Conservation (phyloP, 352 stramenopile species). For the Globisporangium parvum region DNA sequence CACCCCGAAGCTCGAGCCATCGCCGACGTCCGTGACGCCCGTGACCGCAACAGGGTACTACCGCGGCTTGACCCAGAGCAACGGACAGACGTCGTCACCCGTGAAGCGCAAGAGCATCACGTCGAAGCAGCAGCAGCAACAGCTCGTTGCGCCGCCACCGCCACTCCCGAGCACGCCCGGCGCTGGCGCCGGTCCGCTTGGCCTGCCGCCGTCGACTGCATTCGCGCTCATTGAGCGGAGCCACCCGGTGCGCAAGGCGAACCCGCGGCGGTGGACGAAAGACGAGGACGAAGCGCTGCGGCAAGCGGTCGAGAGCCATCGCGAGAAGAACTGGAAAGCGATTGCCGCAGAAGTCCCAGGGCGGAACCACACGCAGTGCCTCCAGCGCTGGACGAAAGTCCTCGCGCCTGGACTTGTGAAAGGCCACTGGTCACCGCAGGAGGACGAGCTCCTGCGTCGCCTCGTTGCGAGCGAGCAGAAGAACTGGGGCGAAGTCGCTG, state of each 20-base stretch:
- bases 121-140: constrained; percentile 42
- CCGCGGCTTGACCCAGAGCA: constrained; percentile 21
- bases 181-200: constrained; percentile 9
- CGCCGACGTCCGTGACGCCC: constrained; percentile 35
- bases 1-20: constrained; percentile 19
- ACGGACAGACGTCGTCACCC: constrained; percentile 43
- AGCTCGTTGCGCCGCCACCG: constrained; percentile 12
- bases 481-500: constrained; percentile 86
- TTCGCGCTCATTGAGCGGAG: constrained; percentile 21
- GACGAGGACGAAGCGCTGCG: constrained; percentile 87
- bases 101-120: constrained; percentile 78
- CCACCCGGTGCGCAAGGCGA: constrained; percentile 50
- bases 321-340: constrained; percentile 90
- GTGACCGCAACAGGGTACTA: constrained; percentile 27
- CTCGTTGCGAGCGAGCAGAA: constrained; percentile 82
- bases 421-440: constrained; percentile 87
- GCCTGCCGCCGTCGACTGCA: constrained; percentile 9
- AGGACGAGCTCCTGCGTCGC: constrained; percentile 73
- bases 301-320: constrained; percentile 77
- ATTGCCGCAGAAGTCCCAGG: constrained; percentile 85
- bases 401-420: constrained; percentile 84
- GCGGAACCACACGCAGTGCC: constrained; percentile 88
- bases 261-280: constrained; percentile 78
- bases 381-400: constrained; percentile 91
- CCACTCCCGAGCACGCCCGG: not conserved